These are phyloP conservation scores for Myriosclerotinia curreyana DNA, from an alignment of 2,329 filamentous ascomycete genomes.

Conservation along the genomic window DNA sequence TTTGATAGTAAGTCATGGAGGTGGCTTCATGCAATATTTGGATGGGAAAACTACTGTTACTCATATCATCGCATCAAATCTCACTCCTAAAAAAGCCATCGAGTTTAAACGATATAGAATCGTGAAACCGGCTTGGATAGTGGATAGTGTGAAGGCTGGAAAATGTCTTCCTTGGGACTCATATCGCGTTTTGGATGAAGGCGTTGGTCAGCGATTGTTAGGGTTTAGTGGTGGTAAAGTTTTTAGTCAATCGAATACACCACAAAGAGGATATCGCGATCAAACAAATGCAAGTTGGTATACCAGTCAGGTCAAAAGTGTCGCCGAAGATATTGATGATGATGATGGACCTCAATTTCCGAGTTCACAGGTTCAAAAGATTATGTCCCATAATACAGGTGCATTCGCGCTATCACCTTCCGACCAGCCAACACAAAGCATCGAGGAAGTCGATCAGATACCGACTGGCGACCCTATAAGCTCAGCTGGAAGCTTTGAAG, in stretches of 20 bases:
- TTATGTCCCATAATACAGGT: slow-evolving; percentile 24
- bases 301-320: slow-evolving; percentile 61
- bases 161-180: slow-evolving; percentile 80
- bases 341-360: slow-evolving; percentile 41
- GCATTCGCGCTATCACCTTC: slow-evolving; percentile 16
- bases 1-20: slow-evolving; percentile 89
- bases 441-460: slow-evolving; percentile 18
- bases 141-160: slow-evolving; percentile 81
- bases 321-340: slow-evolving; percentile 44
- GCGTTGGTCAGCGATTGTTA: slow-evolving; percentile 75
- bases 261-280: slow-evolving; percentile 67
- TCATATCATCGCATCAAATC: slow-evolving; percentile 86
- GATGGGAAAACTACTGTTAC: slow-evolving; percentile 94
- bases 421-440: slow-evolving; percentile 19
- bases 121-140: slow-evolving; percentile 91
- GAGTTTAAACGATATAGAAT: slow-evolving; percentile 87
- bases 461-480: slow-evolving; percentile 15
- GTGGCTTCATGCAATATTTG: slow-evolving; percentile 89
- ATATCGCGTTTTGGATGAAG: slow-evolving; percentile 83
- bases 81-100: slow-evolving; percentile 89
- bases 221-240: slow-evolving; percentile 60
- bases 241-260: slow-evolving; percentile 61
- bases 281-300: slow-evolving; percentile 85
- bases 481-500: slow-evolving; percentile 36
- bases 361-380: slow-evolving; percentile 26